Evolutionary conservation across 768 basidiomycete species (phyloP), one percentile per base, ranked within the genome.

Genomic region (Collybia sordida): DNA sequence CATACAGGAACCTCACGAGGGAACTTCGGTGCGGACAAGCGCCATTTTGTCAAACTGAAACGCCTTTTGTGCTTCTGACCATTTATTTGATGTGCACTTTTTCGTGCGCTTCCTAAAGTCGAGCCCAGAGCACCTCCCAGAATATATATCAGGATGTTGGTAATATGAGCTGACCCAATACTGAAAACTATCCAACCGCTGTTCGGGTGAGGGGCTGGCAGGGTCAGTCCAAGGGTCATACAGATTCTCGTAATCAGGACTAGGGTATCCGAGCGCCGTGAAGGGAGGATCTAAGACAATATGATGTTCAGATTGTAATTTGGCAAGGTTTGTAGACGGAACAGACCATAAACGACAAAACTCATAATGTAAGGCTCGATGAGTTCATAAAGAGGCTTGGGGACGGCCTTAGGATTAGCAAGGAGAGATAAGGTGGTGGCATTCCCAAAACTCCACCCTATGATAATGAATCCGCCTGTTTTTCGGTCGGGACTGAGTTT

Each of bases 391-490:
- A 59, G 7, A 21, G 55, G 9, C 11, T 58, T 60, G n/a, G 60
- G 52, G 18, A 74, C 48, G 7, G 63, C 46, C 1, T 42, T 38
- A 4, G 58, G 56, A 41, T 67, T 57, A 0, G 59, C 61, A 27
- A 73, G 62, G 5, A 73, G 49, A 23, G 67, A 24, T 41, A 72
- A 59, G 4, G 58, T 50, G 1, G 62, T 61, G 11, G 62, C 57
- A 8, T 50, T 55, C 1, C 73, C 74, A 47, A 67, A 60, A 3
- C 72, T 72, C 73, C 74, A 76, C 8, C 72, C 72, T 53, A 71
- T 37, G 5, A 73, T 49, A 3, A 64, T 60, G 17, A 74, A 47
- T 1, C 74, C 74, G 1, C 73, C 72, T 0, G 38, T 39, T 23
- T 53, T 62, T 12, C 62, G 52, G 40, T 73, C 62, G 2, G 38